These are phyloP conservation scores for Fusarium pilosicola DNA, from an alignment of 2,329 filamentous ascomycete genomes.

Conservation along the genomic window DNA sequence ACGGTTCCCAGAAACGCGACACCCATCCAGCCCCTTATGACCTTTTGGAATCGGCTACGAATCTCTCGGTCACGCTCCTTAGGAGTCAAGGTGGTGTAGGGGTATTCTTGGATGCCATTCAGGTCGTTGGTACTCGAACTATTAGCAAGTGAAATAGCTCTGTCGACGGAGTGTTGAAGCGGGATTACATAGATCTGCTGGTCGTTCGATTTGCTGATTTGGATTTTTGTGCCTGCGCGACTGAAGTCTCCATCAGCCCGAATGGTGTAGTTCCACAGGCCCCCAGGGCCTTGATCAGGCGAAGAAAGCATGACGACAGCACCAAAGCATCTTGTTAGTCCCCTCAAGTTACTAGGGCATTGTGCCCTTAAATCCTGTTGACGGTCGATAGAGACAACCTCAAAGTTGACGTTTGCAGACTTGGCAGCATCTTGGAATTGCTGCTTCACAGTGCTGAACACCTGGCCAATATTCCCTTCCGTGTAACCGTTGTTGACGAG, in stretches of 20 bases:
- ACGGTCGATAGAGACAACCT: slow-evolving; percentile 62
- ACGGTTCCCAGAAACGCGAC: slow-evolving; percentile 83
- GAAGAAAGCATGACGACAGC: slow-evolving; percentile 81
- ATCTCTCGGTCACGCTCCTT: slow-evolving; percentile 74
- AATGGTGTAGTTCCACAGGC: slow-evolving; percentile 87
- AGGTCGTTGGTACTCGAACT: slow-evolving; percentile 54
- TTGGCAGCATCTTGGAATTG: slow-evolving; percentile 63
- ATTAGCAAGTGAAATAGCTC: slow-evolving; percentile 70
- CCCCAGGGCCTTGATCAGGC: slow-evolving; percentile 72
- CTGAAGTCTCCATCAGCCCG: slow-evolving; percentile 76
- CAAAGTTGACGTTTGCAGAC: slow-evolving; percentile 66
- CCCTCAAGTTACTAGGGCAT: slow-evolving; percentile 72
- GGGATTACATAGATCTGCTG: slow-evolving; percentile 82
- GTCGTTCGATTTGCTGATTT: slow-evolving; percentile 75
- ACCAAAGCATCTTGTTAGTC: slow-evolving; percentile 77
- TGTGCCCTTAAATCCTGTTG: slow-evolving; percentile 68
- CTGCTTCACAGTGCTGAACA: slow-evolving; percentile 72
- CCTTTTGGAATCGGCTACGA: slow-evolving; percentile 73
- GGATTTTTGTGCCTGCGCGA: slow-evolving; percentile 67
- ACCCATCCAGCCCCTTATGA: slow-evolving; percentile 79
- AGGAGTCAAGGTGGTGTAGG: slow-evolving; percentile 78
- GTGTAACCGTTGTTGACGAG: slow-evolving; percentile 80
- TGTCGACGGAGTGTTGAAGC: slow-evolving; percentile 81
- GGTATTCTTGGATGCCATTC: slow-evolving; percentile 68
- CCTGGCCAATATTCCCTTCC: slow-evolving; percentile 75